Conservation (phyloP, 2,329 filamentous ascomycete genomes). For the Diplodia seriata region DNA sequence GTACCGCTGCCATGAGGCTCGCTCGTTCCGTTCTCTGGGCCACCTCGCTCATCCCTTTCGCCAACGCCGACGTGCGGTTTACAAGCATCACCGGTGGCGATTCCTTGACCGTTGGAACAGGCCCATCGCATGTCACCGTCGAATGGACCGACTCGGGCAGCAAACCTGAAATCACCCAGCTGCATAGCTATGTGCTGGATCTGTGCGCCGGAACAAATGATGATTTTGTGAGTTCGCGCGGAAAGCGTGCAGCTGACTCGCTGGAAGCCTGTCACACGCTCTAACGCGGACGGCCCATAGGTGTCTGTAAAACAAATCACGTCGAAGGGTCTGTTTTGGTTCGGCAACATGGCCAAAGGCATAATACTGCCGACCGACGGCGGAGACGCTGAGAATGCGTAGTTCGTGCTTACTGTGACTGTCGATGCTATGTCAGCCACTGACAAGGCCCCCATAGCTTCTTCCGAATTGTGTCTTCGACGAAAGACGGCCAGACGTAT, state of each 20-base stretch:
- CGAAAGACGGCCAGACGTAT: constrained; percentile 61
- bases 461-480: constrained; percentile 60
- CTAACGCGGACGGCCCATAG: constrained; percentile 27
- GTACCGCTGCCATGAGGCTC: constrained; percentile 16
- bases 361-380: constrained; percentile 53
- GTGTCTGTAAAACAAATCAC: constrained; percentile 31
- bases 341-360: constrained; percentile 54
- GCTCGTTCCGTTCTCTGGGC: constrained; percentile 16
- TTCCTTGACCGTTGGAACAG: constrained; percentile 54
- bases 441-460: constrained; percentile 38
- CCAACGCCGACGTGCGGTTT: constrained; percentile 62
- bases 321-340: constrained; percentile 46
- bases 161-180: constrained; percentile 57
- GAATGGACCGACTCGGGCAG: constrained; percentile 64
- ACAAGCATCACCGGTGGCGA: constrained; percentile 60
- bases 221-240: constrained; percentile 50
- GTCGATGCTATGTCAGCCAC: constrained; percentile 30
- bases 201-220: constrained; percentile 67
- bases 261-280: background rate
- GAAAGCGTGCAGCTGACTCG: background rate
- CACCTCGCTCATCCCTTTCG: constrained; percentile 47
- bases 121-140: constrained; percentile 56
- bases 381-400: constrained; percentile 43
- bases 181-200: constrained; percentile 64
- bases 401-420: constrained; percentile 1